Percentiles rank a stretch among this genome's conserved stretches.
Conservation (phyloP, 2,329 filamentous ascomycete species). For the Lasiodiplodia hormozganensis region DNA sequence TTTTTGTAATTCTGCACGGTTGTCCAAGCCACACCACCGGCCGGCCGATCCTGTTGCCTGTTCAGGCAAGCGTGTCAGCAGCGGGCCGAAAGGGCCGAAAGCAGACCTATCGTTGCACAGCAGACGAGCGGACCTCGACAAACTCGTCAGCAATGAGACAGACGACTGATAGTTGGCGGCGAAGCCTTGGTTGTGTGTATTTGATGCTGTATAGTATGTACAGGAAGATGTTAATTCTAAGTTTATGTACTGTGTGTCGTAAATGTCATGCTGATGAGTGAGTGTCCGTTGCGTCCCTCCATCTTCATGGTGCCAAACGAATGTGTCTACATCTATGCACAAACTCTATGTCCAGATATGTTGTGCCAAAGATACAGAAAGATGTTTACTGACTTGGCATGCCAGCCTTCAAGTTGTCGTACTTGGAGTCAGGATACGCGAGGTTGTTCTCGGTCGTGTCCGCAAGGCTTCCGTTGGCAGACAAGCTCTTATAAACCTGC, state of each 20-base stretch:
- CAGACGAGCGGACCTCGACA: too few relatives aligned
- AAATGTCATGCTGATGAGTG: neutral
- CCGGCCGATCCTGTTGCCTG: conserved; percentile 10
- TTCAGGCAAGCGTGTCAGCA: neutral
- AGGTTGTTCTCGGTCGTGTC: conserved; percentile 57
- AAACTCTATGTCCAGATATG: neutral
- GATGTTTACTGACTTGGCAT: conserved; percentile 42
- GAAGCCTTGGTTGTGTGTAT: neutral
- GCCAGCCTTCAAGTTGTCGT: conserved; percentile 59
- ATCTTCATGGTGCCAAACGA: neutral
- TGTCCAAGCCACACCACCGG: too few relatives aligned
- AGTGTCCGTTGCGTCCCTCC: neutral
- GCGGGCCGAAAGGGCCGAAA: neutral
- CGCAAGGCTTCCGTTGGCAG: conserved; percentile 49
- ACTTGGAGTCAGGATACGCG: conserved; percentile 61
- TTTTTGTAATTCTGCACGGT: neutral
- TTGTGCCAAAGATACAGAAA: neutral
- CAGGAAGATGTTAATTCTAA: neutral
- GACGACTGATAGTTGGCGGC: neutral
- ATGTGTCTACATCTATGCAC: neutral
- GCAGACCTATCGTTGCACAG: neutral
- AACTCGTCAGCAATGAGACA: neutral
- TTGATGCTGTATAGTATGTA: neutral
- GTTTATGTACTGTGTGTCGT: neutral
- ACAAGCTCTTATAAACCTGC: conserved; percentile 48